These are phyloP conservation scores for Trichosporon faecale DNA, from an alignment of 1,284 basidiomycete species.

Conservation along the genomic window DNA sequence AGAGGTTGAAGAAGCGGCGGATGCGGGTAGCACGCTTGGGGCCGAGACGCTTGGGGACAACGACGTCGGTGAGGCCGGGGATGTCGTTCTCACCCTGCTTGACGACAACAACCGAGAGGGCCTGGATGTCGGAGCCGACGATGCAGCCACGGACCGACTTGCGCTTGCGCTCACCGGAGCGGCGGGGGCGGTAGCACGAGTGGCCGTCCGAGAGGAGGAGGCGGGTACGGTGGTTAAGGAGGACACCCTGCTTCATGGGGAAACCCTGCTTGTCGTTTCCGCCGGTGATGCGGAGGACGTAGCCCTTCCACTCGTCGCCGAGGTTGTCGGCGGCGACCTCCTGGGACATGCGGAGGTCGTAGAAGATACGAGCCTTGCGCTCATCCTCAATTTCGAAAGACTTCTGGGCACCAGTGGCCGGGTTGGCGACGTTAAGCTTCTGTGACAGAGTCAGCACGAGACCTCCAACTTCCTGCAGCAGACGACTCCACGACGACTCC, in stretches of 20 bases:
- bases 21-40: constrained; percentile 82
- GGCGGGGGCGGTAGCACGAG: constrained; percentile 94
- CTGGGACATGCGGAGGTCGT: constrained; percentile 93
- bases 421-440: constrained; percentile 98
- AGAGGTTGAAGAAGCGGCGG: constrained; percentile 94
- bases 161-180: constrained; percentile 93
- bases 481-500: not conserved
- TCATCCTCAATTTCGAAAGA: constrained; percentile 91
- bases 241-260: constrained; percentile 95
- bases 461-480: not conserved
- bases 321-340: constrained; percentile 84
- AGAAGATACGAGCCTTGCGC: constrained; percentile 86
- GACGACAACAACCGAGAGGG: constrained; percentile 89
- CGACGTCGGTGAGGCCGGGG: constrained; percentile 85
- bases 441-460: constrained; percentile 53
- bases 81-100: constrained; percentile 95
- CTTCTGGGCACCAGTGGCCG: constrained; percentile 96
- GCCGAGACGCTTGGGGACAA: constrained; percentile 92
- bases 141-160: constrained; percentile 99
- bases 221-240: constrained; percentile 87
- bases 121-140: constrained; percentile 93
- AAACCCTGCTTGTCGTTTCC: constrained; percentile 55
- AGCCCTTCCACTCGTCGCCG: constrained; percentile 96
- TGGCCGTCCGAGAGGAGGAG: constrained; percentile 93
- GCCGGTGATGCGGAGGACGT: constrained; percentile 94